These are phyloP conservation scores for Selenicereus undatus DNA, from an alignment of 148 eudicot species.

Conservation along the genomic window DNA sequence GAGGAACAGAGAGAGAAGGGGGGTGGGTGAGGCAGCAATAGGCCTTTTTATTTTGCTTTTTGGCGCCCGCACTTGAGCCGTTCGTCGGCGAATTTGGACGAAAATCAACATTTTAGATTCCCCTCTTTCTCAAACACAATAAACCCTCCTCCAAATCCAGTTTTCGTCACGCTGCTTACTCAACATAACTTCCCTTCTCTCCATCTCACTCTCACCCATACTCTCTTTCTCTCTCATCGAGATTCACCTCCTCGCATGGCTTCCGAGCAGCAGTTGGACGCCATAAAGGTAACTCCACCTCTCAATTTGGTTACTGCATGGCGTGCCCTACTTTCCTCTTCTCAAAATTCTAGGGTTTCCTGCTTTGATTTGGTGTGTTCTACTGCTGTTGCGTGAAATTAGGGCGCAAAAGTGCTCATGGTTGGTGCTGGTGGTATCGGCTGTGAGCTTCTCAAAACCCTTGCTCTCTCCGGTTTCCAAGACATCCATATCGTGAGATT, in stretches of 20 bases:
- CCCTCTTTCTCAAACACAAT: background rate
- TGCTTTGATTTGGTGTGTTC: constrained; percentile 9
- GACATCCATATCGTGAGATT: constrained; percentile 80
- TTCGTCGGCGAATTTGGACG: background rate
- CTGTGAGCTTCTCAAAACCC: constrained; percentile 92
- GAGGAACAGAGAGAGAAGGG: background rate
- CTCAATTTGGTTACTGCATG: background rate
- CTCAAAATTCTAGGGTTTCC: background rate
- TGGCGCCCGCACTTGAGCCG: background rate
- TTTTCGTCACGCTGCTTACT: background rate
- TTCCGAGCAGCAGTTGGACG: constrained; percentile 46
- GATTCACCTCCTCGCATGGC: constrained; percentile 38
- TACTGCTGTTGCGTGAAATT: constrained; percentile 5
- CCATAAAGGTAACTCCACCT: constrained; percentile 50
- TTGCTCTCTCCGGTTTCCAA: constrained; percentile 85
- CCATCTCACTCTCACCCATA: background rate
- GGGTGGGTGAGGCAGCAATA: background rate
- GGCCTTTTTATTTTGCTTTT: background rate
- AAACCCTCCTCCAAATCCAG: background rate
- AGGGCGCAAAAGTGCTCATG: constrained; percentile 91
- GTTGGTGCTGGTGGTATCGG: constrained; percentile 99
- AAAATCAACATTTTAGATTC: constrained; percentile 9
- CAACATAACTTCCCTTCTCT: background rate
- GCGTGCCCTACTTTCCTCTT: constrained; percentile 1
- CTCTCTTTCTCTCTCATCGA: background rate